Base-by-base conservation (phyloP, 2,329 filamentous ascomycete species). In the Talaromyces sp. region DNA sequence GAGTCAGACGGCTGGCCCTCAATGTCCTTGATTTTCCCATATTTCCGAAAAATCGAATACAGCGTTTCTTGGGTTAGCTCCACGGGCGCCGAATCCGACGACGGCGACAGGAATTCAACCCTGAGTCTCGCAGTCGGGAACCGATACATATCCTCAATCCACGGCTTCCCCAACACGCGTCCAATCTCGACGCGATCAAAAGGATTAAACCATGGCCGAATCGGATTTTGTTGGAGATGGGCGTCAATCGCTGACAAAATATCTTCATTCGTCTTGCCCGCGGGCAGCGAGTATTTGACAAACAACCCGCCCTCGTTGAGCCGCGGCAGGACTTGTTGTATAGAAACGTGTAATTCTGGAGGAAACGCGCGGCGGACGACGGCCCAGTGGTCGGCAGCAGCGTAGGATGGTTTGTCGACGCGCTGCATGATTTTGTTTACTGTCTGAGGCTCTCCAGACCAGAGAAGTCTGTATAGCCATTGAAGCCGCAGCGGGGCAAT, bases 241-340 rank as follows among this genome's bases (percentile, higher is more conserved):
- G 84, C 77, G 26, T 82, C 78, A 3, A 96, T 77, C 2, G 79
- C 80, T 21, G 78, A 80, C 75, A 88, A 86, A 14, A 91, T 79
- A 29, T 86, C 82, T 21, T 78, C 76, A 24, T 52, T 61, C 4
- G 38, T 58, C n/a, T 57, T 55, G 10, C 74, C 72, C 19, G 77
- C 67, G 66, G 80, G 79, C 65, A 84, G 84, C 17, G 82, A 83
- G 70, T 95, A 92, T 73, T 95, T 97, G 72, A 97, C 87, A 72
- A 95, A 97, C 0, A 91, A 91, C 12, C 94, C 94, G 17, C 94
- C 94, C 70, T 99, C 94, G 68, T 95, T 92, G 29, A 95, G 80
- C 3, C 92, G 84, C 0, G 92, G 92, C 19, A 97, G 74, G 17
- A 97, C 88, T 68, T 96, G 88, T 3, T 87, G 90, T 53, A 96